phyloP scores from a whole-genome alignment of 176 grass and related monocot species.

The Musa beccarii region DNA sequence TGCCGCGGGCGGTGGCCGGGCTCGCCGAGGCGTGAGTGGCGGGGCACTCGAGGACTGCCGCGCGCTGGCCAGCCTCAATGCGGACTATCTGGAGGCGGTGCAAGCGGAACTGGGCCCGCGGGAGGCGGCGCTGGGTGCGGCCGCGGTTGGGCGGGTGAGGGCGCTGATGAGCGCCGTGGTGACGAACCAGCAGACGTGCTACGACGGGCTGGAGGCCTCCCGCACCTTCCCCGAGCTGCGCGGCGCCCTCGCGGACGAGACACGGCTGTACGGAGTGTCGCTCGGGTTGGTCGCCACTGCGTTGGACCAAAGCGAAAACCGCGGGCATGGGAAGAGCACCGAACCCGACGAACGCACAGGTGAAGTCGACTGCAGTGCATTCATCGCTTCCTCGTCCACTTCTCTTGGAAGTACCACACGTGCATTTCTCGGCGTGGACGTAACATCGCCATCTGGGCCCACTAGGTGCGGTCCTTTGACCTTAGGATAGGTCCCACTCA shows the following conservation, averaged over 20 bases:
- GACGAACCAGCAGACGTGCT: slow-evolving; percentile 24
- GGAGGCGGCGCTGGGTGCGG: not conserved
- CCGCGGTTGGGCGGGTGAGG: not conserved
- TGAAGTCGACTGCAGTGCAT: too few relatives aligned
- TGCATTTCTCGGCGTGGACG: too few relatives aligned
- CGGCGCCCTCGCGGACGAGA: slow-evolving; percentile 6
- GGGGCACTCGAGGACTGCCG: slow-evolving; percentile 9
- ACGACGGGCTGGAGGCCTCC: slow-evolving; percentile 13
- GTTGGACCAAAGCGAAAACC: not conserved
- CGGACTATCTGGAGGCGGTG: slow-evolving; percentile 1
- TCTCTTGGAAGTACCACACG: too few relatives aligned
- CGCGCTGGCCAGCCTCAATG: not conserved
- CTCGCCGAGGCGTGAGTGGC: not conserved
- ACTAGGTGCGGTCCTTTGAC: too few relatives aligned
- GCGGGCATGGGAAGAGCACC: too few relatives aligned
- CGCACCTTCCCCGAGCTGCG: slow-evolving; percentile 7
- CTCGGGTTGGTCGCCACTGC: not conserved
- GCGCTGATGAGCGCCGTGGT: slow-evolving; percentile 22
- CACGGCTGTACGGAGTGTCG: slow-evolving; percentile 13
- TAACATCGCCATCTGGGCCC: too few relatives aligned
- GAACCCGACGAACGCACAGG: too few relatives aligned
- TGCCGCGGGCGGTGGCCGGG: not conserved
- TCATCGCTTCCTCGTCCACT: too few relatives aligned
- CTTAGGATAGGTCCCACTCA: too few relatives aligned
- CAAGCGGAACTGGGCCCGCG: not conserved